A percentile compares a stretch with the other conserved stretches of the same genome.
Conservation (phyloP, 768 basidiomycete genomes). For the Leccinellum rugosiceps region DNA sequence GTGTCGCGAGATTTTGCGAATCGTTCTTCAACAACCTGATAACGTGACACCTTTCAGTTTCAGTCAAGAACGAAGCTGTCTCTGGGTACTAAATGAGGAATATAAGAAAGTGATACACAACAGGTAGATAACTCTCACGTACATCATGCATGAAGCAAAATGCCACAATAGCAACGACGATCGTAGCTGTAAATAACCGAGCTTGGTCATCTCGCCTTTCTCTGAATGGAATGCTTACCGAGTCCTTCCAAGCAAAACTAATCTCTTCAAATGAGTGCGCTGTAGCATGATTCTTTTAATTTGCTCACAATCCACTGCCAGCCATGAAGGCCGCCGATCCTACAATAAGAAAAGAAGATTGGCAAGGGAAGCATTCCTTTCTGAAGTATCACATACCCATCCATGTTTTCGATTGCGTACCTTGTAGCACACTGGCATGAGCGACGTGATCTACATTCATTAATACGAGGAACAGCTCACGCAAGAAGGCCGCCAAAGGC, state of each 20-base stretch:
- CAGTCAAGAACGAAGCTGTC: constrained; percentile 51
- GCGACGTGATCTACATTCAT: neutral
- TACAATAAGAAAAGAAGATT: neutral
- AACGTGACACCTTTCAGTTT: constrained; percentile 38
- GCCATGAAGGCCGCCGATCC: constrained; percentile 30
- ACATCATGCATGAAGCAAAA: constrained; percentile 58
- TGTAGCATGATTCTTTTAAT: neutral
- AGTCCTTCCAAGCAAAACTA: constrained; percentile 33
- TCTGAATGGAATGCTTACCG: constrained; percentile 9
- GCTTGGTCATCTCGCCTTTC: neutral
- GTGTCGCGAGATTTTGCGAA: constrained; percentile 39
- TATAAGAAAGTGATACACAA: neutral
- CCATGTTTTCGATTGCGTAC: constrained; percentile 32
- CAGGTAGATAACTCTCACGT: constrained; percentile 5
- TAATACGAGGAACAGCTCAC: constrained; percentile 18
- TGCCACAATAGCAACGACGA: constrained; percentile 16
- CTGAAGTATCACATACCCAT: constrained; percentile 32
- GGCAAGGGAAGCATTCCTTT: neutral
- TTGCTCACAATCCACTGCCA: constrained; percentile 38
- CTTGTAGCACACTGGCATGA: constrained; percentile 23
- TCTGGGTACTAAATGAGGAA: constrained; percentile 42
- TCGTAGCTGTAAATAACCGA: constrained; percentile 16
- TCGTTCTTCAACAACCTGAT: constrained; percentile 37
- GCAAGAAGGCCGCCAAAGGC: constrained; percentile 49
- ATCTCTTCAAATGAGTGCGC: constrained; percentile 5